phyloP scores from a whole-genome alignment of 2,329 filamentous ascomycete genomes.

The Corinectria fuckeliana region DNA sequence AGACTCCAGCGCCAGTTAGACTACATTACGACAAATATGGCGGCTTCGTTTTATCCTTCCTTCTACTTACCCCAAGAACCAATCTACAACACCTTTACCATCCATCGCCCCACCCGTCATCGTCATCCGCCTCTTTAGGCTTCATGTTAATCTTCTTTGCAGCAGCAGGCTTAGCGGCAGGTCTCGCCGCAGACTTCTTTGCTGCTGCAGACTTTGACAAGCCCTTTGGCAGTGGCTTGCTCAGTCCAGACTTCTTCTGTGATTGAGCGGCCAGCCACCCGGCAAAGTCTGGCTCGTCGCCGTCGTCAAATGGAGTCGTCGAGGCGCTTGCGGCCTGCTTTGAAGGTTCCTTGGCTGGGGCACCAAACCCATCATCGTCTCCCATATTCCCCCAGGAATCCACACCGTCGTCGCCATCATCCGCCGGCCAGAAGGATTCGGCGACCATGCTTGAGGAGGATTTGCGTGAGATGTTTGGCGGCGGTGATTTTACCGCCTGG shows the following conservation, averaged over 20 bases:
- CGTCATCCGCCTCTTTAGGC: conserved; percentile 64
- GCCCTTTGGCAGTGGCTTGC: conserved; percentile 82
- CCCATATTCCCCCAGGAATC: conserved; percentile 80
- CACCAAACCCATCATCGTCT: conserved; percentile 56
- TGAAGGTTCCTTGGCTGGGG: conserved; percentile 32
- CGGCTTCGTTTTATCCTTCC: not conserved
- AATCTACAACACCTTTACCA: conserved; percentile 53
- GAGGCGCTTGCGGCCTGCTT: conserved; percentile 44
- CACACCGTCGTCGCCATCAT: conserved; percentile 66
- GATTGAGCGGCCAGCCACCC: conserved; percentile 92
- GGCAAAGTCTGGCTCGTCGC: conserved; percentile 89
- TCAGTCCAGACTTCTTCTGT: conserved; percentile 67
- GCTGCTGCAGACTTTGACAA: conserved; percentile 64
- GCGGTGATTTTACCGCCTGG: conserved; percentile 63
- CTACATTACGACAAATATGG: conserved; percentile 10
- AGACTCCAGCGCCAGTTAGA: conserved; percentile 20
- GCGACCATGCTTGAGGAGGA: conserved; percentile 55
- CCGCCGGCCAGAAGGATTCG: conserved; percentile 61
- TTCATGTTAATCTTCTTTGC: conserved; percentile 75
- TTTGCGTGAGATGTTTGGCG: conserved; percentile 52
- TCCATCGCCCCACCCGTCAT: conserved; percentile 71
- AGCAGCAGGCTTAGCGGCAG: conserved; percentile 50
- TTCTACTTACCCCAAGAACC: not conserved
- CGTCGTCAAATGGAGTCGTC: conserved; percentile 72
- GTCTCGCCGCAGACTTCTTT: conserved; percentile 53